These are phyloP conservation scores for Exophiala sideris DNA, from an alignment of 2,329 filamentous ascomycete species.

Conservation along the genomic window DNA sequence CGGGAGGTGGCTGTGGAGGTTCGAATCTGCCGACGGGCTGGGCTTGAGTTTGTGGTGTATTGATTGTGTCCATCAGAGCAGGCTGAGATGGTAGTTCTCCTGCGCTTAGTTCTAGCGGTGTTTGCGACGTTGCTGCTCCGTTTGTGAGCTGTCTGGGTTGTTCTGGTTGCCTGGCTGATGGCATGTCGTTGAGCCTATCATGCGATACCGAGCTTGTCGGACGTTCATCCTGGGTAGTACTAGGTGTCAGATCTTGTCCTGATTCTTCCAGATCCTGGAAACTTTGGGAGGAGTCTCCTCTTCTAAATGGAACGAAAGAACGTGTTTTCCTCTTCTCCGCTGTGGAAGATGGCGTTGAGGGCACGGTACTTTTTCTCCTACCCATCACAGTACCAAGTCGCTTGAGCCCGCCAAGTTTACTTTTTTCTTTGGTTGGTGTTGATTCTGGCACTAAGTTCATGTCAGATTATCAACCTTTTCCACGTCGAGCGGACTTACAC, in stretches of 20 bases:
- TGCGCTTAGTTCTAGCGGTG: slow-evolving; percentile 9
- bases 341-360: slow-evolving; percentile 34
- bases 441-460: slow-evolving; percentile 35
- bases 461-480: not conserved
- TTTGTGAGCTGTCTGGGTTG: slow-evolving; percentile 13
- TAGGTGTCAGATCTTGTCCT: slow-evolving; percentile 28
- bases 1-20: slow-evolving; percentile 6
- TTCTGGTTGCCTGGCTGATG: slow-evolving; percentile 5
- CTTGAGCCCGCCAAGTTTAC: slow-evolving; percentile 43
- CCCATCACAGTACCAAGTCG: slow-evolving; percentile 49
- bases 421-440: slow-evolving; percentile 43
- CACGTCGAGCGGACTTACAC: slow-evolving; percentile 32
- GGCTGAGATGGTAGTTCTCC: slow-evolving; percentile 13
- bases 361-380: slow-evolving; percentile 42
- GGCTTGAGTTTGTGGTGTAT: slow-evolving; percentile 5
- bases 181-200: slow-evolving; percentile 16
- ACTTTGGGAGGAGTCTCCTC: slow-evolving; percentile 37
- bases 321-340: slow-evolving; percentile 41
- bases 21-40: slow-evolving; percentile 11
- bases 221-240: slow-evolving; percentile 15
- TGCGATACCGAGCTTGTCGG: slow-evolving; percentile 16
- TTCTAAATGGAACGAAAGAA: slow-evolving; percentile 43
- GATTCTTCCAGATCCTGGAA: slow-evolving; percentile 31
- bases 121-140: slow-evolving; percentile 9
- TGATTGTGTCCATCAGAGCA: slow-evolving; percentile 8